Percentiles rank a stretch among this genome's conserved stretches.
phyloP scores from a whole-genome alignment of 2,329 filamentous ascomycete genomes.

The Trichoderma endophyticum region DNA sequence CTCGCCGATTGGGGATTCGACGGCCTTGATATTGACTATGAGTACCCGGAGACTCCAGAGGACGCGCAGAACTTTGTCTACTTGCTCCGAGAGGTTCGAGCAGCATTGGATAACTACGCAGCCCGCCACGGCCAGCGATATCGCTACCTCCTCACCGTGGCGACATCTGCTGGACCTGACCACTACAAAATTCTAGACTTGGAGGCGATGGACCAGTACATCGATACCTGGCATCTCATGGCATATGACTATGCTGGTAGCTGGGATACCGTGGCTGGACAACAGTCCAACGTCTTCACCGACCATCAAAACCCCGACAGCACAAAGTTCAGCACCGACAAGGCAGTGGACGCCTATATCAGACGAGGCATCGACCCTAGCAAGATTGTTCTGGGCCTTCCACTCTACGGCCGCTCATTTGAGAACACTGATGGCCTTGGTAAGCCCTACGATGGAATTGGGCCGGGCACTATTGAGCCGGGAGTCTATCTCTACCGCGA shows the following conservation, averaged over 20 bases:
- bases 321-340: constrained; percentile 68
- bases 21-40: constrained; percentile 57
- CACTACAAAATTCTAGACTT: constrained; percentile 53
- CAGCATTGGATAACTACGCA: constrained; percentile 44
- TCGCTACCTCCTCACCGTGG: constrained; percentile 51
- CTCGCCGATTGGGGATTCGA: constrained; percentile 65
- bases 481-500: constrained; percentile 73
- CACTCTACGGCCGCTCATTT: constrained; percentile 78
- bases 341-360: constrained; percentile 55
- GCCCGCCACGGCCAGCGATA: constrained; percentile 38
- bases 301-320: constrained; percentile 48
- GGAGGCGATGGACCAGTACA: constrained; percentile 51
- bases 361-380: constrained; percentile 52
- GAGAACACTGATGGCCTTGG: constrained; percentile 65
- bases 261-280: constrained; percentile 61
- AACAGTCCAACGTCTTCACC: constrained; percentile 67
- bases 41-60: constrained; percentile 42
- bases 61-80: constrained; percentile 43
- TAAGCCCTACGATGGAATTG: constrained; percentile 59
- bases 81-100: constrained; percentile 42
- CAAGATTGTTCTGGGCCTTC: constrained; percentile 74
- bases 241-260: constrained; percentile 68
- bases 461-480: constrained; percentile 53
- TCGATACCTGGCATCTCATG: constrained; percentile 63
- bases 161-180: constrained; percentile 45